Conservation (phyloP, 1,284 basidiomycete species). For the Rhodotorula glutinis region DNA sequence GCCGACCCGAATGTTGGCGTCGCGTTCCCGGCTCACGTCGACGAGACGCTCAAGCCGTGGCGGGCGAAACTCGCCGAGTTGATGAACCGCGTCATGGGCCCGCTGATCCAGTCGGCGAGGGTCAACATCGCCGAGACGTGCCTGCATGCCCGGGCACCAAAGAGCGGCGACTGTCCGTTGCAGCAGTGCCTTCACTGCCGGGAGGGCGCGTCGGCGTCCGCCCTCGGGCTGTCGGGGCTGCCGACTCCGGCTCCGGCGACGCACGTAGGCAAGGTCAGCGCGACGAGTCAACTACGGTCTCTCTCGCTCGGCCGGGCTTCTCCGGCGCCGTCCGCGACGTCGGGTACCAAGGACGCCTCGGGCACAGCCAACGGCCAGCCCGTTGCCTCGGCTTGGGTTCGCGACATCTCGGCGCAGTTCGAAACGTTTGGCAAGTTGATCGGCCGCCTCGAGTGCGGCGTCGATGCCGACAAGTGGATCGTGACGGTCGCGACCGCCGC, state of each 20-base stretch:
- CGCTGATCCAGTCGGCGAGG: conserved; percentile 31
- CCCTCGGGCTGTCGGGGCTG: conserved; percentile 10
- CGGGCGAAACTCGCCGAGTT: conserved; percentile 41
- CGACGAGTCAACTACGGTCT: conserved; percentile 23
- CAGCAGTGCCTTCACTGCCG: conserved; percentile 1
- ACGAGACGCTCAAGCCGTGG: conserved; percentile 43
- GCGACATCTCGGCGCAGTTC: conserved; percentile 36
- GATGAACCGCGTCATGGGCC: conserved; percentile 41
- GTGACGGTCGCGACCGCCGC: conserved; percentile 40
- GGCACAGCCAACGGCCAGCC: conserved; percentile 3
- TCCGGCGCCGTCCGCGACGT: conserved; percentile 7
- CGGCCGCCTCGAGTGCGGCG: conserved; percentile 34
- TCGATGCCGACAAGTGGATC: conserved; percentile 42
- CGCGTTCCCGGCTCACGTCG: conserved; percentile 37
- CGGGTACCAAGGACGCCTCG: neutral
- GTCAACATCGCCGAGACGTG: conserved; percentile 21
- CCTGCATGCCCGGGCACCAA: conserved; percentile 7
- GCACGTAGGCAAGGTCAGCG: conserved; percentile 2
- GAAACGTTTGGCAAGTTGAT: conserved; percentile 37
- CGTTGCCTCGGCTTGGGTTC: conserved; percentile 33
- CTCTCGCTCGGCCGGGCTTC: conserved; percentile 29
- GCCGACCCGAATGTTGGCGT: conserved; percentile 4
- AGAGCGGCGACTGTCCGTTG: neutral
- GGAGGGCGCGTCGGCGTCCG: neutral
- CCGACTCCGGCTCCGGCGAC: neutral